Evolutionary conservation across 1,284 basidiomycete species (phyloP).

Genomic region (Somion occarium): DNA sequence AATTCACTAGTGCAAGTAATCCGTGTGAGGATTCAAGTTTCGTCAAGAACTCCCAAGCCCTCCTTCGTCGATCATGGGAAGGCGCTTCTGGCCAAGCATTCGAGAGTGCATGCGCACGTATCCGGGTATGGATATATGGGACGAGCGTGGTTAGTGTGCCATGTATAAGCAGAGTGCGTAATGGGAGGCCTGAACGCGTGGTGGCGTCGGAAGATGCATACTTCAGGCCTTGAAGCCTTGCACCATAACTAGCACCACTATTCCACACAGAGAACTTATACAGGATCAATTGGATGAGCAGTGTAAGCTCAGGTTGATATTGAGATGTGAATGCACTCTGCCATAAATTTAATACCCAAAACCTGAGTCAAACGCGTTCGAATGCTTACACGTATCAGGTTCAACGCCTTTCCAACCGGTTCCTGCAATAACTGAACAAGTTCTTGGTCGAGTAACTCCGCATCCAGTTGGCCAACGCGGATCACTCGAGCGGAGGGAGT

Average conservation of each 20-base stretch:
- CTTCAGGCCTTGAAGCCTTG: slow-evolving; percentile 83
- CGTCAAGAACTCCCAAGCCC: slow-evolving; percentile 71
- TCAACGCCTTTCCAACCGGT: slow-evolving; percentile 76
- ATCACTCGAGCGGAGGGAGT: slow-evolving; percentile 45
- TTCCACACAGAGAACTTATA: slow-evolving; percentile 87
- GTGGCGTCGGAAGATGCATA: slow-evolving; percentile 33
- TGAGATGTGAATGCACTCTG: slow-evolving; percentile 61
- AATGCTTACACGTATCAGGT: slow-evolving; percentile 55
- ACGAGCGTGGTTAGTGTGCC: slow-evolving; percentile 72
- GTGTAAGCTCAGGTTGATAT: slow-evolving; percentile 78
- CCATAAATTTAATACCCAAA: background rate
- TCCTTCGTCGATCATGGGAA: slow-evolving; percentile 67
- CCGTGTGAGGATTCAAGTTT: slow-evolving; percentile 65
- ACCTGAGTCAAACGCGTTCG: background rate
- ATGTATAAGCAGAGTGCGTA: slow-evolving; percentile 60
- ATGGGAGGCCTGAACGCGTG: slow-evolving; percentile 39
- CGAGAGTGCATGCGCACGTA: slow-evolving; percentile 75
- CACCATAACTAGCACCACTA: slow-evolving; percentile 83
- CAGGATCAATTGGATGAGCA: slow-evolving; percentile 74
- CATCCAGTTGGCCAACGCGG: slow-evolving; percentile 91
- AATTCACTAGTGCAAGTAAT: slow-evolving; percentile 66
- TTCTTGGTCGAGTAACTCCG: slow-evolving; percentile 89
- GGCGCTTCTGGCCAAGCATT: slow-evolving; percentile 89
- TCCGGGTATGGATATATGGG: slow-evolving; percentile 74
- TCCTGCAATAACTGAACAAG: slow-evolving; percentile 81